Conservation (phyloP, 129 eudicot genomes). For the Chrysanthemum seticuspe region DNA sequence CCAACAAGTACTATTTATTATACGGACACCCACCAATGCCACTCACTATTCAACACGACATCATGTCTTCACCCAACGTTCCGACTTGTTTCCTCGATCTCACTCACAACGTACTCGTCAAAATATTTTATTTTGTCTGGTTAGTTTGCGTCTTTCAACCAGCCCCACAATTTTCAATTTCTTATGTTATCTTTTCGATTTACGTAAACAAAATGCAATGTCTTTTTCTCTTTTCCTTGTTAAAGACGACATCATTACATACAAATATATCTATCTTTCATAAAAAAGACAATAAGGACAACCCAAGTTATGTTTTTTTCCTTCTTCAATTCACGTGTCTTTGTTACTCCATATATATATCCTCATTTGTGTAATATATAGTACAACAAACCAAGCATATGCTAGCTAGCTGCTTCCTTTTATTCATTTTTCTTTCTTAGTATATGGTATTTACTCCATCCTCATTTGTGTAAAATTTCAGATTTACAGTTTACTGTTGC, state of each 20-base stretch:
- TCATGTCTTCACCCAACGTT: slow-evolving; percentile 10
- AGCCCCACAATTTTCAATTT: not conserved
- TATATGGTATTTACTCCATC: no score
- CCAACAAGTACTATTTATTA: not conserved
- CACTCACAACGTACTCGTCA: no score
- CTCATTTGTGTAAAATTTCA: no score
- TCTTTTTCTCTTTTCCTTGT: slow-evolving; percentile 2
- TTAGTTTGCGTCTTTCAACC: slow-evolving; percentile 4
- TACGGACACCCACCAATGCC: not conserved
- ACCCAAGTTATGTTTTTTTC: no score
- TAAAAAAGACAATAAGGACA: no score
- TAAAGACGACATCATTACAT: not conserved
- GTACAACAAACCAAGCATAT: no score
- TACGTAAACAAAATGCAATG: slow-evolving; percentile 9
- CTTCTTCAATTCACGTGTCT: no score
- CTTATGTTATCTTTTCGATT: not conserved
- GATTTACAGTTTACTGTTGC: no score
- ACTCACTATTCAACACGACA: slow-evolving; percentile 16
- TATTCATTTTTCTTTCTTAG: no score
- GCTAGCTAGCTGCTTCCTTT: no score
- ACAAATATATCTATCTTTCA: not conserved
- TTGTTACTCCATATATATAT: no score
- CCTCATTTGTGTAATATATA: no score
- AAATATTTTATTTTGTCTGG: not conserved
- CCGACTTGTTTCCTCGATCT: not conserved